Percentiles rank a stretch among this genome's conserved stretches.
phyloP scores from a whole-genome alignment of 805 yeast species.

The Metschnikowia lachancei region DNA sequence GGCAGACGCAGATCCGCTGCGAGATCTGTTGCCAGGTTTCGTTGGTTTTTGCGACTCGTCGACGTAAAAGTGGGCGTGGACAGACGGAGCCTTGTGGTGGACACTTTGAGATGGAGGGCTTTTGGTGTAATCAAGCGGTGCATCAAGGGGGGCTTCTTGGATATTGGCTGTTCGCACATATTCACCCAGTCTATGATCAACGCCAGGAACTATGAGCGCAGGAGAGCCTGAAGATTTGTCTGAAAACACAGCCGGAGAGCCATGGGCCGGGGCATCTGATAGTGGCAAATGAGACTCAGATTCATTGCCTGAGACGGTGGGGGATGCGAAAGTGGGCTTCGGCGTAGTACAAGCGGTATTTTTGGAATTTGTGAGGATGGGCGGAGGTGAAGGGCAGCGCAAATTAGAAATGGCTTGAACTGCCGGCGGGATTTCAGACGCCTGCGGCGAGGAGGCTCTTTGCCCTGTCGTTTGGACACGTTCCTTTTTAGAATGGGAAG shows the following conservation, averaged over 20 bases:
- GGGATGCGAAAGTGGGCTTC: conserved; percentile 2
- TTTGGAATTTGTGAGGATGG: conserved; percentile 43
- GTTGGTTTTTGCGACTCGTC: conserved; percentile 61
- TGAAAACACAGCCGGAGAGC: conserved; percentile 3
- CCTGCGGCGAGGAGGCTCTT: conserved; percentile 1
- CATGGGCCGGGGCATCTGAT: neutral
- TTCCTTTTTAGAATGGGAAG: conserved; percentile 6
- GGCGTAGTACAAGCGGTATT: conserved; percentile 5
- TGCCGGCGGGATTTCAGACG: conserved; percentile 41
- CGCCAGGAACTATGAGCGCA: conserved; percentile 4
- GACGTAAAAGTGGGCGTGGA: conserved; percentile 76
- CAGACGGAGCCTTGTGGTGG: conserved; percentile 57
- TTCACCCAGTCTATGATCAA: conserved; percentile 1
- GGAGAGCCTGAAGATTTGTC: conserved; percentile 5
- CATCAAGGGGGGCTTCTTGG: conserved; percentile 8
- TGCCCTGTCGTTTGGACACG: conserved; percentile 2
- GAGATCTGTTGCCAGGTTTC: conserved; percentile 31
- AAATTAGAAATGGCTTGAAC: conserved; percentile 56
- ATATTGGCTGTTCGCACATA: conserved; percentile 8
- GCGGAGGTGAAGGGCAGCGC: conserved; percentile 73
- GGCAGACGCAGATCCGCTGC: conserved; percentile 39
- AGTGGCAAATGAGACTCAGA: neutral
- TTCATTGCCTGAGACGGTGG: neutral
- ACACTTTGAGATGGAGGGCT: conserved; percentile 31
- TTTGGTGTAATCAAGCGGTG: conserved; percentile 18